These are phyloP conservation scores for Polysphondylium violaceum DNA, from an alignment of 78 protist species.

Conservation along the genomic window DNA sequence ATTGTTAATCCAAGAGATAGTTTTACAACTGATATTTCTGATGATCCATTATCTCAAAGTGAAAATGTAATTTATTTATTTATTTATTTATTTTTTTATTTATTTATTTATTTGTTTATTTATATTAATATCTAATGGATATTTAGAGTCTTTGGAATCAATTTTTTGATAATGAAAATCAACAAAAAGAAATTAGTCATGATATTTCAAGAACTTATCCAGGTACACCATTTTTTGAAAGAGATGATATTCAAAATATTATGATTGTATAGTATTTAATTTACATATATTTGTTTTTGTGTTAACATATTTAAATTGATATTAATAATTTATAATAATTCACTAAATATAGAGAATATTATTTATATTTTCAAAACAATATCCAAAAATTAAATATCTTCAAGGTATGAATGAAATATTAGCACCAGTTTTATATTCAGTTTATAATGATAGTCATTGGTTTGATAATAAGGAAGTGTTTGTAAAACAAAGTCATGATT, in stretches of 20 bases:
- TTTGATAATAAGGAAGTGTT: constrained; percentile 8
- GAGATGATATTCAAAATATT: constrained; percentile 44
- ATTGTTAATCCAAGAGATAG: constrained; percentile 42
- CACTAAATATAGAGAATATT: constrained; percentile 65
- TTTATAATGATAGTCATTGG: constrained; percentile 69
- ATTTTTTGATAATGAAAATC: constrained; percentile 76
- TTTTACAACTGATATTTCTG: background rate
- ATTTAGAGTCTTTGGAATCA: constrained; percentile 68
- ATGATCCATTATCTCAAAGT: constrained; percentile 59
- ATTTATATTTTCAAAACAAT: constrained; percentile 70
- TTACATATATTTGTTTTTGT: background rate
- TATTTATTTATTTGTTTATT: background rate
- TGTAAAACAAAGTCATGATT: background rate
- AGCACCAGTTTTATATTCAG: constrained; percentile 74
- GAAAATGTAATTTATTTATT: constrained; percentile 32
- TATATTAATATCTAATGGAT: background rate
- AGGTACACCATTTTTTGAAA: constrained; percentile 77
- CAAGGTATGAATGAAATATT: constrained; percentile 91
- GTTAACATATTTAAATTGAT: background rate
- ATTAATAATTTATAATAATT: background rate
- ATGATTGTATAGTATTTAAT: no score
- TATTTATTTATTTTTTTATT: background rate
- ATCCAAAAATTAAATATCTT: constrained; percentile 72
- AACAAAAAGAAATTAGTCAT: constrained; percentile 77
- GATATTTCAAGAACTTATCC: constrained; percentile 84